Evolutionary conservation across 306 rosid genomes (phyloP).

Genomic region (Nissolia schottii): DNA sequence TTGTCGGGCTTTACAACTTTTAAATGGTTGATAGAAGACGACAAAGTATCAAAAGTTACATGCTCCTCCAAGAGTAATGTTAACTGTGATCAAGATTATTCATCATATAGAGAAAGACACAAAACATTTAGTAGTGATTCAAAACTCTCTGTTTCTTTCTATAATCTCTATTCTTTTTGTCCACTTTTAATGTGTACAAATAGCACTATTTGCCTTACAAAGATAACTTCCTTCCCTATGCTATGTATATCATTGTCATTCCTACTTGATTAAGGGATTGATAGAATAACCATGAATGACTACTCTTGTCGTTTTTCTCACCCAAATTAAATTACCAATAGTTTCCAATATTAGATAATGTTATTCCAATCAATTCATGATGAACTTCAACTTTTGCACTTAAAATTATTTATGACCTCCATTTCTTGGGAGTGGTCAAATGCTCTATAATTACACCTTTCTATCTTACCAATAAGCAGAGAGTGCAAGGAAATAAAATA

Average conservation of each 20-base stretch:
- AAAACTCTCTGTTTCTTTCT: no score
- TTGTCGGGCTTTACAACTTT: not conserved
- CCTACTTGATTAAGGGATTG: not conserved
- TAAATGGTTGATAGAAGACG: constrained; percentile 14
- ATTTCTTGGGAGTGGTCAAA: not conserved
- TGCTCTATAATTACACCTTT: not conserved
- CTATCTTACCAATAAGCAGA: not conserved
- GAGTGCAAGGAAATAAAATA: not conserved
- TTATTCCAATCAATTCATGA: not conserved
- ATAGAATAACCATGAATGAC: constrained; percentile 2
- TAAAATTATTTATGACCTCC: not conserved
- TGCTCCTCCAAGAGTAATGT: no score
- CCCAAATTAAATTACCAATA: not conserved
- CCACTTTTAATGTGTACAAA: no score
- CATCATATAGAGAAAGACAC: no score
- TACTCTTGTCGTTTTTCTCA: constrained; percentile 15
- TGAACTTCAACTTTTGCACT: not conserved
- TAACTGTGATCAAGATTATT: no score
- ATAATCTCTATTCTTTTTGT: no score
- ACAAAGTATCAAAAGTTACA: constrained; percentile 11
- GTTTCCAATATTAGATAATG: not conserved
- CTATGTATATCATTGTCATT: constrained; percentile 3
- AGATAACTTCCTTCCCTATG: constrained; percentile 11
- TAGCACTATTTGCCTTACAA: not conserved
- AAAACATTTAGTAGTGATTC: no score